Evolutionary conservation across 2,329 filamentous ascomycete genomes (phyloP), one percentile per base, ranked within the genome.

Genomic region (Cladophialophora psammophila): DNA sequence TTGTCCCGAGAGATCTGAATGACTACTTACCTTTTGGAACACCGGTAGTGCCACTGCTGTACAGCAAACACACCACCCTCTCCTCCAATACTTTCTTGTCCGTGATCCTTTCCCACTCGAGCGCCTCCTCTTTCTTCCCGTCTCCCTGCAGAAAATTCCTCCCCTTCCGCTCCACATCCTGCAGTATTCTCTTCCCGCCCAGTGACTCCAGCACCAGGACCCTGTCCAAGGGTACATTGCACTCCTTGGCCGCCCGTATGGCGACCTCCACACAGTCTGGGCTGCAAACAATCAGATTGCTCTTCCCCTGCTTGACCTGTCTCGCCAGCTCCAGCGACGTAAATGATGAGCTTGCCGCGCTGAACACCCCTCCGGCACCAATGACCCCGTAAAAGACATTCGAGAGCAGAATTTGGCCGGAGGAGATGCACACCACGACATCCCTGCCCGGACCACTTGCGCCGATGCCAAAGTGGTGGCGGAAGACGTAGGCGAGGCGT

Each of bases 331-430:
- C 72, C 1, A 52, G 31, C 5, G 38, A 26, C 2, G 68, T 71
- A 35, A 71, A 73, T 31, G 63, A 48, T 6, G 67, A 69, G 48
- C 67, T 70, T 8, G 72, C 72, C 2, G 71, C 72, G 12, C 85
- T 86, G 71, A 86, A 89, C 31, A 89, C 81, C 15, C 86, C 87
- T 0, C 84, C 86, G 1, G 86, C 86, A 2, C 84, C 87, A 55
- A 90, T 79, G 54, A 88, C 82, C 9, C 82, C 84, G 69, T 82
- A 88, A 72, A 87, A 86, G 1, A 87, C 67, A 13, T 82, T 78
- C 0, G 86, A 82, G 0, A 88, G 78, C 2, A 87, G 79, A 54
- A 83, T 82, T 71, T 88, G 85, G 2, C 87, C 87, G 0, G 83
- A 83, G 0, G 85, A 86, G 20, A 88, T 82, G 32, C 83, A 80